Evolutionary conservation across 2,329 filamentous ascomycete species (phyloP).

Genomic region (Aspergillus carbonarius): DNA sequence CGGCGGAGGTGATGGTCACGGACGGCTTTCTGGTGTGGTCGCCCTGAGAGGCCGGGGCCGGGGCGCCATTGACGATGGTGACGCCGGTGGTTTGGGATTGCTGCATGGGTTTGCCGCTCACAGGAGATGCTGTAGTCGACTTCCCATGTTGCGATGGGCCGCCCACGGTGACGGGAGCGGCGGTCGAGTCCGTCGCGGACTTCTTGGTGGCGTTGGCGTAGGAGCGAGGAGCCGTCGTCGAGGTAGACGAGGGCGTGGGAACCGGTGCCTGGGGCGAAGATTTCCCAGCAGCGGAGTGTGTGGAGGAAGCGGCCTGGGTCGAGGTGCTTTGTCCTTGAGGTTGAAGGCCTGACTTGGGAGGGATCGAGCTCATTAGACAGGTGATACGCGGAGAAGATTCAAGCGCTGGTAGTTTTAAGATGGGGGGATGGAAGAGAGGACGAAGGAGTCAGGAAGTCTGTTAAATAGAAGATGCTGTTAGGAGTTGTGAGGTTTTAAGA

Average conservation of each 20-base stretch:
- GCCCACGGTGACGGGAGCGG: slow-evolving; percentile 55
- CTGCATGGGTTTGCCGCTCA: slow-evolving; percentile 77
- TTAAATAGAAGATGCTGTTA: slow-evolving; percentile 5
- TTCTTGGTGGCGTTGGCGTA: slow-evolving; percentile 65
- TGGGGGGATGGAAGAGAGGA: slow-evolving; percentile 5
- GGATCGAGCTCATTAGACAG: slow-evolving; percentile 63
- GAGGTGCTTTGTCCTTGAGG: slow-evolving; percentile 50
- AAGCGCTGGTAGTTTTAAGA: slow-evolving; percentile 4
- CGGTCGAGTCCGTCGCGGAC: slow-evolving; percentile 53
- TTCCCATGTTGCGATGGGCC: slow-evolving; percentile 56
- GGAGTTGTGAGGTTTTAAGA: neutral
- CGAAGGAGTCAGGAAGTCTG: slow-evolving; percentile 13
- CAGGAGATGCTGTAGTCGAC: slow-evolving; percentile 67
- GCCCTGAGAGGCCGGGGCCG: slow-evolving; percentile 48
- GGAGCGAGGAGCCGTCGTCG: slow-evolving; percentile 52
- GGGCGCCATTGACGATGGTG: slow-evolving; percentile 66
- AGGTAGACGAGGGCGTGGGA: slow-evolving; percentile 35
- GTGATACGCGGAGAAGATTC: slow-evolving; percentile 21
- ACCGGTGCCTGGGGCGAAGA: slow-evolving; percentile 42
- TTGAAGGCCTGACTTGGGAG: slow-evolving; percentile 50
- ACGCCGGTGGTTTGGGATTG: slow-evolving; percentile 45
- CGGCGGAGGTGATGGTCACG: slow-evolving; percentile 85
- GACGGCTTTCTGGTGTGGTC: slow-evolving; percentile 85
- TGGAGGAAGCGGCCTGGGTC: slow-evolving; percentile 48
- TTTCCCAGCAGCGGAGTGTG: slow-evolving; percentile 50